A percentile compares a stretch with the other conserved stretches of the same genome.
Evolutionary conservation across 345 rosid species (phyloP).

Genomic region (Eucalyptus viminalis): DNA sequence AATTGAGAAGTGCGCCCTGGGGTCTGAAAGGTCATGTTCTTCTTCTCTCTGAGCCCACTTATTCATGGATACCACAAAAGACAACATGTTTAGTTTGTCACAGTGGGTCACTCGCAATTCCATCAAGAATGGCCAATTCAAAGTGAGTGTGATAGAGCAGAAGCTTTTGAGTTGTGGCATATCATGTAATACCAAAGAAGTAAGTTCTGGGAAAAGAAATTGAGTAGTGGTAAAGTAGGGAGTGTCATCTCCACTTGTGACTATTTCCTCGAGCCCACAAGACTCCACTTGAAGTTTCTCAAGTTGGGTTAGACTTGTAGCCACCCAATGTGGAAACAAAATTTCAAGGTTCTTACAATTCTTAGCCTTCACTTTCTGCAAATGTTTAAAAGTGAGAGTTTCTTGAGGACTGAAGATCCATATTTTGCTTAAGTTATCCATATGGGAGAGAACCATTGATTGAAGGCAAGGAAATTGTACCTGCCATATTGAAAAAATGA

Average conservation of each 20-base stretch:
- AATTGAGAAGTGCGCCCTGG: fast-evolving
- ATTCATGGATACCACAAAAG: background rate
- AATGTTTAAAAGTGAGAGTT: too few species aligned
- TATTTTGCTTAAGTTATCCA: background rate
- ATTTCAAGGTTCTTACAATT: background rate
- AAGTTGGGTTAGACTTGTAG: background rate
- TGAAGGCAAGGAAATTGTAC: background rate
- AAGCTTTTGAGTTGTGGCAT: background rate
- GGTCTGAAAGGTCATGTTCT: background rate
- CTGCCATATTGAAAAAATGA: background rate
- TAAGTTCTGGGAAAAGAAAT: background rate
- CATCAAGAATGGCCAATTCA: background rate
- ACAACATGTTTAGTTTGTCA: background rate
- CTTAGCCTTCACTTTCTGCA: fast-evolving
- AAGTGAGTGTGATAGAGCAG: fast-evolving
- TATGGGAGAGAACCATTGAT: fast-evolving
- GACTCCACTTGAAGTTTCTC: background rate
- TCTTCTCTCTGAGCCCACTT: background rate
- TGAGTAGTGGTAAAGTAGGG: fast-evolving
- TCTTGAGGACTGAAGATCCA: fast-evolving
- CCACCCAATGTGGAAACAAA: background rate
- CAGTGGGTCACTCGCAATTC: background rate
- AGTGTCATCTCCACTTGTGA: background rate
- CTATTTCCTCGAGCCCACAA: background rate
- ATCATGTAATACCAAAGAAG: background rate